Percentiles rank a stretch among this genome's conserved stretches.
phyloP scores from a whole-genome alignment of 495 filamentous ascomycete species.

The Aspergillus funiculosus region DNA sequence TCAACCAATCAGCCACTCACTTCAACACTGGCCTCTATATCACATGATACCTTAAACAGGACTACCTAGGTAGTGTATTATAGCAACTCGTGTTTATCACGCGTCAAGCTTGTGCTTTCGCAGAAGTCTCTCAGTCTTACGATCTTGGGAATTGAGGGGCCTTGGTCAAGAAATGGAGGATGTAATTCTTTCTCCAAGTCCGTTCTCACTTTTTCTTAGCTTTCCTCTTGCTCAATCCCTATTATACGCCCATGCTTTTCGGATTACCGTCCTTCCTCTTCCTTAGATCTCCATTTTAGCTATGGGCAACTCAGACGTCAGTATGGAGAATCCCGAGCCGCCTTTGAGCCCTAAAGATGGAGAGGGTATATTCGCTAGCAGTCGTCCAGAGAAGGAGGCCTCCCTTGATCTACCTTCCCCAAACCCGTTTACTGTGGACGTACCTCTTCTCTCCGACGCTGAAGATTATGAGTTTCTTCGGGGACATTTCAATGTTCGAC shows the following conservation, averaged over 20 bases:
- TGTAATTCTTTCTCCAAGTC: too few species aligned
- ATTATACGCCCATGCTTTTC: too few species aligned
- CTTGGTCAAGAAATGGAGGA: neutral
- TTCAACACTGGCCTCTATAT: too few species aligned
- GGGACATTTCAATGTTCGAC: conserved; percentile 39
- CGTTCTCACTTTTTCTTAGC: neutral
- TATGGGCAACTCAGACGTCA: neutral
- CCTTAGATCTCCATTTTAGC: too few species aligned
- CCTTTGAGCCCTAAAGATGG: neutral
- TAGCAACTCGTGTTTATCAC: conserved; percentile 9
- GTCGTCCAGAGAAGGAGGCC: neutral
- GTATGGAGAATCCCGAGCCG: neutral
- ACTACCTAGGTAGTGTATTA: too few species aligned
- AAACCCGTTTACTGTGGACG: conserved; percentile 27
- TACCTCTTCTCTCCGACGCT: conserved; percentile 33
- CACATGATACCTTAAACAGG: too few species aligned
- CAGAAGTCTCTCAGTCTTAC: conserved; percentile 14
- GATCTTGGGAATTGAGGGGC: conserved; percentile 4
- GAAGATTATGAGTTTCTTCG: conserved; percentile 46
- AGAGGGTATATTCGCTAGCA: neutral
- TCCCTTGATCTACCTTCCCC: neutral
- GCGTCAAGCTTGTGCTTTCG: neutral
- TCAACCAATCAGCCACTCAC: too few species aligned
- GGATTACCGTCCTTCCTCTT: too few species aligned
- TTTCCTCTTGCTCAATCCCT: neutral